These are phyloP conservation scores for Hypoxylon perforatum DNA, from an alignment of 495 filamentous ascomycete species.

Conservation along the genomic window DNA sequence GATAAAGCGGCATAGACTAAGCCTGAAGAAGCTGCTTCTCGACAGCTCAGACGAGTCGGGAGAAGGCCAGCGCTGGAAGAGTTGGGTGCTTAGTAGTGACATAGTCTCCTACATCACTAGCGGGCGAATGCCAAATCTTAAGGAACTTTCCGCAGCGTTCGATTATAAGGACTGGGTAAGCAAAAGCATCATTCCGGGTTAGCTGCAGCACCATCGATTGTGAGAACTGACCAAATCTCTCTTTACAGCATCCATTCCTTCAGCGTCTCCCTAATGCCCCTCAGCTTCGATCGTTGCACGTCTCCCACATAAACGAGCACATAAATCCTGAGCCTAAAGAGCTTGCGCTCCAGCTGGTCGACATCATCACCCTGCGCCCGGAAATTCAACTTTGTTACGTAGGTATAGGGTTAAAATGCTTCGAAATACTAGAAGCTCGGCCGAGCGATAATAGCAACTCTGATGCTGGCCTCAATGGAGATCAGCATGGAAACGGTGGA, in stretches of 20 bases:
- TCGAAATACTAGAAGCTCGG: slow-evolving; percentile 82
- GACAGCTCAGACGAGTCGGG: slow-evolving; percentile 72
- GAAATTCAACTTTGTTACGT: slow-evolving; percentile 87
- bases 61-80: slow-evolving; percentile 65
- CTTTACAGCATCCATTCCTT: slow-evolving; percentile 82
- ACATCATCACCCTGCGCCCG: slow-evolving; percentile 86
- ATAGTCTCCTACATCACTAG: slow-evolving; percentile 82
- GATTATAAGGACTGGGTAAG: slow-evolving; percentile 90
- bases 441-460: slow-evolving; percentile 57
- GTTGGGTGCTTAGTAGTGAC: slow-evolving; percentile 83
- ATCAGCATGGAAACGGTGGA: slow-evolving; percentile 48
- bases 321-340: slow-evolving; percentile 72
- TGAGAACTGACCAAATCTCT: slow-evolving; percentile 39
- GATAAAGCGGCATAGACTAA: slow-evolving; percentile 76
- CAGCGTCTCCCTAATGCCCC: slow-evolving; percentile 81
- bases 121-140: slow-evolving; percentile 80
- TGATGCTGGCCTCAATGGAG: slow-evolving; percentile 51
- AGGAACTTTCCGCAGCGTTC: slow-evolving; percentile 80
- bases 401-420: slow-evolving; percentile 85
- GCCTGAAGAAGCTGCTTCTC: slow-evolving; percentile 80
- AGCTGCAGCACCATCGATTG: background rate
- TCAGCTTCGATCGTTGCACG: slow-evolving; percentile 80
- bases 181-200: slow-evolving; percentile 20
- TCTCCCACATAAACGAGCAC: slow-evolving; percentile 76
- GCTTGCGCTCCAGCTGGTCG: slow-evolving; percentile 83